Percentiles rank a stretch among this genome's conserved stretches.
These are phyloP conservation scores for Cymbidium sinense DNA, from an alignment of 106 monocot species.

Conservation along the genomic window DNA sequence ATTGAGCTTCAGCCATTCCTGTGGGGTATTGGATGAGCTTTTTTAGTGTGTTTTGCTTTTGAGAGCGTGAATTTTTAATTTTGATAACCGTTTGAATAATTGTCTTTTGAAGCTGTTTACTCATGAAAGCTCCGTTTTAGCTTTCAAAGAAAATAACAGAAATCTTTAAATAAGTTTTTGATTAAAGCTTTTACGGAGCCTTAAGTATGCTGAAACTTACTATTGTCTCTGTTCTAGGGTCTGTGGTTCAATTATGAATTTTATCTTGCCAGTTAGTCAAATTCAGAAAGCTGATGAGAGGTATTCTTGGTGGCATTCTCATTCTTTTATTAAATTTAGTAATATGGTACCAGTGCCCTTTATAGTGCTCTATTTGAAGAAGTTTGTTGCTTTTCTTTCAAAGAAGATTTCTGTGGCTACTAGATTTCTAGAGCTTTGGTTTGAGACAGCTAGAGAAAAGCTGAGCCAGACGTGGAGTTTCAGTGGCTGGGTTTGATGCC, in stretches of 20 bases:
- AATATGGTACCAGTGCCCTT: conserved; percentile 96
- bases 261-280: not conserved
- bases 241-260: not conserved
- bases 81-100: too few relatives aligned
- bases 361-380: conserved; percentile 79
- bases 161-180: too few relatives aligned
- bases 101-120: too few relatives aligned
- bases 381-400: conserved; percentile 42
- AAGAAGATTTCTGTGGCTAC: conserved; percentile 38
- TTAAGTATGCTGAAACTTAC: conserved; percentile 64
- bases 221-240: conserved; percentile 76
- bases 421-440: conserved; percentile 42
- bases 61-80: too few relatives aligned
- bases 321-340: conserved; percentile 13
- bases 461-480: conserved; percentile 86
- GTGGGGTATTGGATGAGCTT: conserved; percentile 98
- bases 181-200: too few relatives aligned
- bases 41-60: too few relatives aligned
- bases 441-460: conserved; percentile 75
- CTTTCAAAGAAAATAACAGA: too few relatives aligned
- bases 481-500: conserved; percentile 93
- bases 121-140: too few relatives aligned
- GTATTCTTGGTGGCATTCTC: not conserved
- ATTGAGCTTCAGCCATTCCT: conserved; percentile 93
- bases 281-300: not conserved